A percentile compares a stretch with the other conserved stretches of the same genome.
These are phyloP conservation scores for Microdochium paspali DNA, from an alignment of 2,329 filamentous ascomycete genomes.

Conservation along the genomic window DNA sequence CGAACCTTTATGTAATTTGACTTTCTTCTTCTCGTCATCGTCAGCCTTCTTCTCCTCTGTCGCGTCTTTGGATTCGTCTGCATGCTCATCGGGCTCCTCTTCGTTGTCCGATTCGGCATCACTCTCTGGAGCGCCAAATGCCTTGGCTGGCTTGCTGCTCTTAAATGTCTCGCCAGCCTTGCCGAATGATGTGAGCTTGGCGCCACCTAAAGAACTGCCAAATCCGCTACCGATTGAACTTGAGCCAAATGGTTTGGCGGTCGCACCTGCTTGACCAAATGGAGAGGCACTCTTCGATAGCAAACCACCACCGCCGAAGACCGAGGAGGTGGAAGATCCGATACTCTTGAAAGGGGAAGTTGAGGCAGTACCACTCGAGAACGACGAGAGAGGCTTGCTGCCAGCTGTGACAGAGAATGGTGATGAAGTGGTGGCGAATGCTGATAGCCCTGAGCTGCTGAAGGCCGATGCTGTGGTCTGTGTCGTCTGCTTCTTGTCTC, in stretches of 20 bases:
- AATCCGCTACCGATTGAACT: constrained; percentile 40
- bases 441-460: constrained; percentile 43
- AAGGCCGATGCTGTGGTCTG: constrained; percentile 50
- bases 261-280: constrained; percentile 15
- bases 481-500: constrained; percentile 15
- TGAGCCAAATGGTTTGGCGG: constrained; percentile 20
- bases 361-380: constrained; percentile 36
- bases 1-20: constrained; percentile 62
- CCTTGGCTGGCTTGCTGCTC: constrained; percentile 54
- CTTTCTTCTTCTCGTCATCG: constrained; percentile 51
- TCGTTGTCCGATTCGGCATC: constrained; percentile 45
- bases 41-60: constrained; percentile 40
- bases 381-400: constrained; percentile 22
- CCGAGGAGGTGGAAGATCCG: constrained; percentile 32
- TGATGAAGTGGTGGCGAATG: constrained; percentile 56
- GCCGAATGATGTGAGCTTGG: constrained; percentile 59
- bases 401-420: constrained; percentile 16
- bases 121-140: constrained; percentile 70
- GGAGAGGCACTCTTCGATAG: constrained; percentile 16
- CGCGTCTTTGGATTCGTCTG: constrained; percentile 29
- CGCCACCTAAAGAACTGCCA: constrained; percentile 25
- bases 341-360: constrained; percentile 24
- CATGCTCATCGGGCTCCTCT: constrained; percentile 26
- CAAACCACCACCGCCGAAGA: constrained; percentile 33
- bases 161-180: constrained; percentile 45